phyloP scores from a whole-genome alignment of 208 protist species.

The Entamoeba nuttalli region DNA sequence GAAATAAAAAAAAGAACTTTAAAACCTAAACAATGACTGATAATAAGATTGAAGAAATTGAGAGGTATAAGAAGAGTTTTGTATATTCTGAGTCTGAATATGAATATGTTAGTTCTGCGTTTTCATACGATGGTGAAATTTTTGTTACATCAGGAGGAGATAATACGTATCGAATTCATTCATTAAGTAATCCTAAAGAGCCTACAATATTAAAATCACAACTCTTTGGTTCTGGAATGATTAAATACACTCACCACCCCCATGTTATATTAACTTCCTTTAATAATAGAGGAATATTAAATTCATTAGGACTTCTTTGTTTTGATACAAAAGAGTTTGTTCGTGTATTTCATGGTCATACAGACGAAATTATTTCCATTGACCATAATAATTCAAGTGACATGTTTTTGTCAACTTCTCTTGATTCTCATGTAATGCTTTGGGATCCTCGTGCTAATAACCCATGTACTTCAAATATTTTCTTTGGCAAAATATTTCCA shows the following conservation, averaged over 20 bases:
- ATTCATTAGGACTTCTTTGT: background rate
- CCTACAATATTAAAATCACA: background rate
- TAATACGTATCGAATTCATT: background rate
- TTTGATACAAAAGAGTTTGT: background rate
- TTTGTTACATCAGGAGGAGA: background rate
- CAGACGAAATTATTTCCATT: background rate
- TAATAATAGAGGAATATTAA: background rate
- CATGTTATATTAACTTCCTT: background rate
- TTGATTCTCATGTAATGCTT: background rate
- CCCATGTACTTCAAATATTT: background rate
- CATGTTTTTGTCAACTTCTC: background rate
- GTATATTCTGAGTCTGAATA: background rate
- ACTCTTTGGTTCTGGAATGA: background rate
- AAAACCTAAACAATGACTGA: no score
- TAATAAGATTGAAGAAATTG: background rate
- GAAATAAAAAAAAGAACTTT: no score
- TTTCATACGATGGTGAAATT: background rate
- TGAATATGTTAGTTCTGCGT: background rate
- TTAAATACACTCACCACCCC: background rate
- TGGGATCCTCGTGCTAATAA: background rate
- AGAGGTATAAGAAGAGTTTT: background rate
- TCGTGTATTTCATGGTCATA: background rate
- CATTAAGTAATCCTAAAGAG: background rate
- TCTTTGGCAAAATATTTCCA: background rate
- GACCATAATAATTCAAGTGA: background rate